Base-by-base conservation (phyloP, 2,329 filamentous ascomycete species). In the Arthrobotrys iridis region DNA sequence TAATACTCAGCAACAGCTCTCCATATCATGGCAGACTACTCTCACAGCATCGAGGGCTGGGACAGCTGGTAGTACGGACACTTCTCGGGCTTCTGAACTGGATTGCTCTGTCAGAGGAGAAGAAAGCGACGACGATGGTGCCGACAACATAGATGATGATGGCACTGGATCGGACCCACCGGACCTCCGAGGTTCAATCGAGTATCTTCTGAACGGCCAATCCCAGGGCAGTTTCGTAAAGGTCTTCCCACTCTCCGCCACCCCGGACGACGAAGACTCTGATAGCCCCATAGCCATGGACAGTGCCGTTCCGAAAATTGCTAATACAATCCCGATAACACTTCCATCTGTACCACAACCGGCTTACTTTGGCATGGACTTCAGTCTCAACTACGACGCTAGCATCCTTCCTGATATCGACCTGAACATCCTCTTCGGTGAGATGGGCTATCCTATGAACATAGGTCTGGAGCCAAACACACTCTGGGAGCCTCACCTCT, bases 361-460 rank as follows among this genome's bases (percentile, higher is more conserved):
- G 4, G 40, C 43, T 2, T 24, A 55, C 2, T 74, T 67, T n/a
- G 46, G 63, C 26, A 67, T 67, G 62, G 70, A 67, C 20, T 73
- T 73, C 20, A 66, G 59, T 24, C 30, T 73, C 18, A 65, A 52
- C 30, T 74, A 74, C 37, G 70, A 74, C 30, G 52, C 62, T 3
- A 55, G 70, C 35, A 62, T 74, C 1, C 62, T 74, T 6, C 70
- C 70, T 1, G 70, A 67, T 26, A 67, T 74, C 28, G 70, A 74
- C 20, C 26, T 74, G 6, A 67, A 74, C 37, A 67, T 60, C 45
- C 20, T 74, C 13, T 74, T 74, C 20, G 70, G 62, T 2, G 62
- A 74, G 18, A 74, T 74, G 70, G 70, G 70, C 43, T 74, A 67
- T 33, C 10, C 63, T 3, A 74, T 74, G 70, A 67, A 57, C n/a